Base-by-base conservation (phyloP, 192 early-diverging fungal genomes). In the Pilaira anomala region DNA sequence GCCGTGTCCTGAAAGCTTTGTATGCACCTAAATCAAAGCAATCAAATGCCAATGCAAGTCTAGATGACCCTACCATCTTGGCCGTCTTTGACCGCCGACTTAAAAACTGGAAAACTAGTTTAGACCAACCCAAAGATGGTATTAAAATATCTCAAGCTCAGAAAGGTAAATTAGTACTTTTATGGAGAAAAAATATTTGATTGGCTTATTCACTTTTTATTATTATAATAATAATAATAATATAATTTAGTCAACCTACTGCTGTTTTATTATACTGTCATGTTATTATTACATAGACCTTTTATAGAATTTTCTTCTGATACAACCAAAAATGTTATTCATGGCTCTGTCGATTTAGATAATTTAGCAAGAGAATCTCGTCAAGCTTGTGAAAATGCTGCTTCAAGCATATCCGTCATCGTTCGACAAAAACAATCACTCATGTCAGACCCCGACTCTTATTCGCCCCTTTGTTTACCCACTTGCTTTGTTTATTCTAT, bases 231-330 rank as follows among this genome's bases (percentile, higher is more conserved):
- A 40, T 40, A 40, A 40, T 40, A 8, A 5, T 12, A 40, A 40
- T 40, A 40, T 33, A 11, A 55, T 55, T 33, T 25, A 52, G 62
- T 49, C 11, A 54, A 54, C 48, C 45, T 65, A 39, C 75, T 79
- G 18, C 56, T 77, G 18, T 66, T 75, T 18, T 81, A 77, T 72
- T 78, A 78, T 25, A 66, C 74, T 0, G 50, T 60, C 7, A 59
- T 80, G 55, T 67, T 78, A 46, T 50, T 83, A 11, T 42, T 83
- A 18, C 81, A 83, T 69, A 69, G 79, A 30, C 81, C 78, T 1
- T 83, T 78, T 52, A 73, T 78, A 62, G 51, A 65, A n/a, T 29
- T 68, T 3, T 61, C 76, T 19, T 56, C 48, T 21, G n/a, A 18
- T 3, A 29, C 25, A 21, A n/a, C n/a, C n/a, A 18, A 46, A 2